Percentiles rank a stretch among this genome's conserved stretches.
phyloP scores from a whole-genome alignment of 2,329 filamentous ascomycete species.

The Monosporascus cannonballus region DNA sequence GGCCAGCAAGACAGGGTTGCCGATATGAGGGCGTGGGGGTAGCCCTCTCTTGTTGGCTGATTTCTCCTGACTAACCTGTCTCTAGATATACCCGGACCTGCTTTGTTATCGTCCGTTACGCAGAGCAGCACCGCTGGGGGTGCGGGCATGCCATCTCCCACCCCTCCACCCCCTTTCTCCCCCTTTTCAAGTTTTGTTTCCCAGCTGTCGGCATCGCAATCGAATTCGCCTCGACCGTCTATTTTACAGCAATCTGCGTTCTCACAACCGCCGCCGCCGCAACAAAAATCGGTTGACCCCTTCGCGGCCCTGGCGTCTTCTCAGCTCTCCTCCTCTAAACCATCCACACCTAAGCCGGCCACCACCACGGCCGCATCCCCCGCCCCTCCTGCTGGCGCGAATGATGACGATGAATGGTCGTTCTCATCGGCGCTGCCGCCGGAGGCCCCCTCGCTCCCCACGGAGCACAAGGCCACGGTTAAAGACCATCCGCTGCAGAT shows the following conservation, averaged over 20 bases:
- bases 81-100: constrained; percentile 57
- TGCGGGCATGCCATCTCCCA: constrained; percentile 23
- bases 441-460: constrained; percentile 45
- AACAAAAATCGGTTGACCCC: constrained; percentile 39
- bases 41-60: background rate
- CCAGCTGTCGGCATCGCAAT: constrained; percentile 41
- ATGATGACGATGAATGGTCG: constrained; percentile 86
- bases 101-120: constrained; percentile 58
- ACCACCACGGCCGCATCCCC: constrained; percentile 7
- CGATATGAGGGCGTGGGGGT: too few relatives aligned
- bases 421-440: constrained; percentile 81
- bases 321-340: constrained; percentile 32
- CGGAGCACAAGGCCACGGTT: constrained; percentile 59
- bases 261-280: constrained; percentile 32
- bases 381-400: constrained; percentile 25
- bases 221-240: constrained; percentile 23
- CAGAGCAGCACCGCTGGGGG: constrained; percentile 53
- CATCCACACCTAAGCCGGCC: constrained; percentile 27
- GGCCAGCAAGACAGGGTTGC: too few relatives aligned
- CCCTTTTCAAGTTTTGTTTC: constrained; percentile 51
- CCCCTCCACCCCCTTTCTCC: constrained; percentile 43
- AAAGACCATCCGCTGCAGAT: constrained; percentile 66
- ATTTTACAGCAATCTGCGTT: constrained; percentile 41
- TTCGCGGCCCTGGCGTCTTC: constrained; percentile 45
- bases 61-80: constrained; percentile 18